phyloP scores from a whole-genome alignment of 1,284 basidiomycete species.

The Flammula alnicola region DNA sequence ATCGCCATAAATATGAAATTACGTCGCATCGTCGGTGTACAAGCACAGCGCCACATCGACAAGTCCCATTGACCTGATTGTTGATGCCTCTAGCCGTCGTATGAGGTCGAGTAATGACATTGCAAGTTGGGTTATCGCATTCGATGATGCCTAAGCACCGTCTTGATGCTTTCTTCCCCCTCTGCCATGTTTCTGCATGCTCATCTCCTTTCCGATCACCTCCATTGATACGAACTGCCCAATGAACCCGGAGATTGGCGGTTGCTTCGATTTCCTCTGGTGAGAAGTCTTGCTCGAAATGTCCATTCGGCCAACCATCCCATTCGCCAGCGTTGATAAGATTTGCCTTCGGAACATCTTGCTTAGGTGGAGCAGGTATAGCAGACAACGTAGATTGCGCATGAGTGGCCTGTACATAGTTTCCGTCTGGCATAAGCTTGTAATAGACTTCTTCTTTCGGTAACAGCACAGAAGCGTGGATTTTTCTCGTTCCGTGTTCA shows the following conservation, averaged over 20 bases:
- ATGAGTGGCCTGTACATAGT: too few species aligned
- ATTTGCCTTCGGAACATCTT: too few species aligned
- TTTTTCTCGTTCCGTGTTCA: too few species aligned
- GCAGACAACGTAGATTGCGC: too few species aligned
- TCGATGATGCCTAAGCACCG: conserved; percentile 25
- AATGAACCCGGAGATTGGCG: conserved; percentile 19
- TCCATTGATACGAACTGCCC: conserved; percentile 18
- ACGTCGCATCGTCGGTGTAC: too few species aligned
- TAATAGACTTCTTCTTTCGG: too few species aligned
- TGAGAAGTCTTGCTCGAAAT: conserved; percentile 13
- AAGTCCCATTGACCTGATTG: conserved; percentile 8
- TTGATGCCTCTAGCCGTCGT: conserved; percentile 8
- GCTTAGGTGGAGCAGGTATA: too few species aligned
- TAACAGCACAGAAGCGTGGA: too few species aligned
- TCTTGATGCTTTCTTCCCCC: conserved; percentile 20
- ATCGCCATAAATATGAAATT: background rate
- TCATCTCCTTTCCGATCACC: conserved; percentile 16
- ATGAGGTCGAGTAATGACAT: conserved; percentile 21
- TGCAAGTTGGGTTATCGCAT: conserved; percentile 24
- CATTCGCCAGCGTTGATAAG: too few species aligned
- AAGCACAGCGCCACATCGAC: conserved; percentile 13
- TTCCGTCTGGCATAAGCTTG: too few species aligned
- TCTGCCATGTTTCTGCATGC: conserved; percentile 18
- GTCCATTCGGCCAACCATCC: conserved; percentile 28
- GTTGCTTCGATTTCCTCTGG: conserved; percentile 6